These are phyloP conservation scores for Candida tammaniensis DNA, from an alignment of 805 yeast species.

Conservation along the genomic window DNA sequence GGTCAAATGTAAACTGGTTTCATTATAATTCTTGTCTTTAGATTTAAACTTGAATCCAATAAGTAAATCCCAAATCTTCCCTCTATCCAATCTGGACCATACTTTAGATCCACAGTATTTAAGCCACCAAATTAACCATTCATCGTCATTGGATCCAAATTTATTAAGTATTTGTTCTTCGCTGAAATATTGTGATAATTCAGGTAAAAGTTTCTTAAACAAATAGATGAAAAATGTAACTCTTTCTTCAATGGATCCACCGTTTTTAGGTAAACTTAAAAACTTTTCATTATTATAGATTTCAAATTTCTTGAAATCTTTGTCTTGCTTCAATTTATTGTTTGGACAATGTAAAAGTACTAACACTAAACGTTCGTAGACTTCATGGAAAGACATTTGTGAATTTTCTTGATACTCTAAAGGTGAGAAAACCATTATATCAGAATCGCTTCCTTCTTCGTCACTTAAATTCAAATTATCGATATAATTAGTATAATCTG, in stretches of 20 bases:
- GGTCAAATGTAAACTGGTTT: constrained; percentile 30
- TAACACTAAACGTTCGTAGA: constrained; percentile 71
- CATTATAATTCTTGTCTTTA: constrained; percentile 29
- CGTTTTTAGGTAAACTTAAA: constrained; percentile 47
- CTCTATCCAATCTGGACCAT: constrained; percentile 77
- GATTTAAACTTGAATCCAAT: constrained; percentile 66
- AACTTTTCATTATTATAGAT: constrained; percentile 18
- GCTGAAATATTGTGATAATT: constrained; percentile 66
- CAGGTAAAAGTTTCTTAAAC: constrained; percentile 66
- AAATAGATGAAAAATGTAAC: constrained; percentile 65
- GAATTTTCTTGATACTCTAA: constrained; percentile 13
- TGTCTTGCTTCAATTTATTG: constrained; percentile 56
- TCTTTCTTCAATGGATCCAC: constrained; percentile 65
- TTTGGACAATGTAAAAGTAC: constrained; percentile 75
- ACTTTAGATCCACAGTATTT: constrained; percentile 87
- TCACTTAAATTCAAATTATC: constrained; percentile 19
- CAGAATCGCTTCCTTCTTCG: constrained; percentile 9
- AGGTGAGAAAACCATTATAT: constrained; percentile 1
- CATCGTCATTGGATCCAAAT: constrained; percentile 60
- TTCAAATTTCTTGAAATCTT: constrained; percentile 9
- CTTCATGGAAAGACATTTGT: constrained; percentile 56
- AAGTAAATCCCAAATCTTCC: constrained; percentile 84
- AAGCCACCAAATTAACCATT: constrained; percentile 95
- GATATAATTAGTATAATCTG: constrained; percentile 38
- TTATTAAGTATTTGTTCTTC: constrained; percentile 76